Percentiles rank a stretch among this genome's conserved stretches.
phyloP scores from a whole-genome alignment of 148 eudicot species.

The Hydrangea macrophylla region DNA sequence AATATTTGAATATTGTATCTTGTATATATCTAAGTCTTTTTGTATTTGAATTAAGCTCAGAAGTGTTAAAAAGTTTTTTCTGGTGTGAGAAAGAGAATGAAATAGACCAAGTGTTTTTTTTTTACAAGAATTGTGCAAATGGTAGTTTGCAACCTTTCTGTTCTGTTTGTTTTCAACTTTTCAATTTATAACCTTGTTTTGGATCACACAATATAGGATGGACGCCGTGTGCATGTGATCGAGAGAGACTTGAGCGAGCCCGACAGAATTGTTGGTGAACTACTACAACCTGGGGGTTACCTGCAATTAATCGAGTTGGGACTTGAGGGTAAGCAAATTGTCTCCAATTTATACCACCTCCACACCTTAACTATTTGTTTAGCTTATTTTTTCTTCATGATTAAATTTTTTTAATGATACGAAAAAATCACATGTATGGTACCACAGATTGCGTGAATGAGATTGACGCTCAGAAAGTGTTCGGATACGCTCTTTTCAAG shows the following conservation, averaged over 20 bases:
- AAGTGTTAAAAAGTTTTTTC: no score
- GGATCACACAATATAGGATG: neutral
- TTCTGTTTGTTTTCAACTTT: no score
- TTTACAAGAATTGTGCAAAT: no score
- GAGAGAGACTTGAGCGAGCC: neutral
- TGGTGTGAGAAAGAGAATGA: no score
- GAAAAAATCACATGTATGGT: neutral
- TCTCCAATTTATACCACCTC: neutral
- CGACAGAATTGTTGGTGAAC: neutral
- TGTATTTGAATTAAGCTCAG: no score
- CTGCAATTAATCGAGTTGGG: constrained; percentile 3
- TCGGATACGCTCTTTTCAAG: constrained; percentile 69
- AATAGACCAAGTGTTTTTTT: no score
- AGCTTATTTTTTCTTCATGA: neutral
- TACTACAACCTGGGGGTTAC: constrained; percentile 1
- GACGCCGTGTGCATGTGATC: neutral
- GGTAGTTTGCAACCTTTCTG: no score
- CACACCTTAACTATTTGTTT: neutral
- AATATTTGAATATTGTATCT: no score
- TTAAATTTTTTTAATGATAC: neutral
- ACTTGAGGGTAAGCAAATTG: neutral
- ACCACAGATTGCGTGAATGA: constrained; percentile 56
- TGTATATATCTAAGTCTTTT: no score
- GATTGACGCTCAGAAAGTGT: constrained; percentile 70
- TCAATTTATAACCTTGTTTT: no score